Conservation (phyloP, 2,329 filamentous ascomycete genomes). For the Aureobasidium sp. region DNA sequence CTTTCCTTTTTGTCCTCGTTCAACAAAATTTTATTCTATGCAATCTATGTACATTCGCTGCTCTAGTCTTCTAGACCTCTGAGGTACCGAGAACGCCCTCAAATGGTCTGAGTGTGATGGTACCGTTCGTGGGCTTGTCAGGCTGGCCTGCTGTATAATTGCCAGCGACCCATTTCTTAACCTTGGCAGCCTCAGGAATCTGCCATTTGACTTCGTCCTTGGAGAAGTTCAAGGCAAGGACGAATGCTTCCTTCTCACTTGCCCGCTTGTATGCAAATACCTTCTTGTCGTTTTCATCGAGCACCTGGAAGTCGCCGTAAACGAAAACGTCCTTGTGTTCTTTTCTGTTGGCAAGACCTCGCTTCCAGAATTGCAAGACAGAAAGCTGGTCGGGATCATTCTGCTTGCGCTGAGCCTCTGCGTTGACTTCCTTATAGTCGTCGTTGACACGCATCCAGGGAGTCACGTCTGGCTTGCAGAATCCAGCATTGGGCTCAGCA, state of each 20-base stretch:
- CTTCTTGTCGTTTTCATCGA: conserved; percentile 45
- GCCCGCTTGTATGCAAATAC: conserved; percentile 46
- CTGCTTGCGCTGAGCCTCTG: conserved; percentile 41
- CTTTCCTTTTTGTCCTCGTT: neutral
- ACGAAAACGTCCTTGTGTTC: conserved; percentile 52
- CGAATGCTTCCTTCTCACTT: conserved; percentile 25
- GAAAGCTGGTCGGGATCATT: conserved; percentile 30
- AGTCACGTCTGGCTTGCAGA: conserved; percentile 40
- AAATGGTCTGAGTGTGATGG: conserved; percentile 27
- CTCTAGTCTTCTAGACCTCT: neutral
- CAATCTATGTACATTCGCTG: neutral
- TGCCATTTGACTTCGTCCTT: conserved; percentile 27
- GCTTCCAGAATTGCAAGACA: conserved; percentile 56
- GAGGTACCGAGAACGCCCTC: conserved; percentile 27
- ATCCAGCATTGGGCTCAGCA: conserved; percentile 50
- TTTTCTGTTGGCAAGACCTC: conserved; percentile 48
- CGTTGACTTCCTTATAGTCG: conserved; percentile 50
- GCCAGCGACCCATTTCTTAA: conserved; percentile 30
- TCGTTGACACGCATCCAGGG: conserved; percentile 58
- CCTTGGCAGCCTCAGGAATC: conserved; percentile 26
- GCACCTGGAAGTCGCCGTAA: conserved; percentile 51
- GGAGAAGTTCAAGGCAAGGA: conserved; percentile 32
- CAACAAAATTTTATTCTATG: neutral
- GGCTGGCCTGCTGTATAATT: conserved; percentile 27
- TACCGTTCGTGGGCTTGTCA: conserved; percentile 22